phyloP scores from a whole-genome alignment of 116 monocot species.

The Phalaenopsis hybrid region DNA sequence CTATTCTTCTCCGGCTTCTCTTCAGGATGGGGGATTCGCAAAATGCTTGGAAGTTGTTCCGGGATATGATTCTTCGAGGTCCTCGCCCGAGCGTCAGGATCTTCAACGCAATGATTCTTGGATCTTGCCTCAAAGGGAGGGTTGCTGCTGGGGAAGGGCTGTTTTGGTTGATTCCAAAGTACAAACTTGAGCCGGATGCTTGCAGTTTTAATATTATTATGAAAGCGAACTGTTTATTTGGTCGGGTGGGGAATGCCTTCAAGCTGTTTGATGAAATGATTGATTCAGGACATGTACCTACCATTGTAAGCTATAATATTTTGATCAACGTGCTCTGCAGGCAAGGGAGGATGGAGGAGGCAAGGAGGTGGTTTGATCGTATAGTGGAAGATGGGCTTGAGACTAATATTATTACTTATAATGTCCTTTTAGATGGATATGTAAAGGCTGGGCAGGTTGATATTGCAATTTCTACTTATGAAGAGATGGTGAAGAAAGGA shows the following conservation, averaged over 20 bases:
- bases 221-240: slow-evolving; percentile 49
- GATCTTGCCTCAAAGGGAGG: slow-evolving; percentile 49
- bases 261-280: slow-evolving; percentile 47
- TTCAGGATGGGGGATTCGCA: slow-evolving; percentile 31
- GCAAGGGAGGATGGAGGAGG: slow-evolving; percentile 69
- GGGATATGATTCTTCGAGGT: slow-evolving; percentile 46
- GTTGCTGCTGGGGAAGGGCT: slow-evolving; percentile 33
- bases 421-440: slow-evolving; percentile 76
- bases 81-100: slow-evolving; percentile 44
- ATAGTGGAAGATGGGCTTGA: slow-evolving; percentile 35
- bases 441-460: slow-evolving; percentile 67
- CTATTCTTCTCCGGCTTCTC: slow-evolving; percentile 43
- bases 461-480: slow-evolving; percentile 33
- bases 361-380: slow-evolving; percentile 47
- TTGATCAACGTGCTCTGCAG: slow-evolving; percentile 45
- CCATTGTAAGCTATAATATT: slow-evolving; percentile 61
- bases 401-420: slow-evolving; percentile 55
- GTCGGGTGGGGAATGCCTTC: slow-evolving; percentile 33
- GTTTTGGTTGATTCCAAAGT: slow-evolving; percentile 51
- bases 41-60: slow-evolving; percentile 63
- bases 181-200: slow-evolving; percentile 31
- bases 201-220: slow-evolving; percentile 83
- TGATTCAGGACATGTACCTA: slow-evolving; percentile 28
- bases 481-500: slow-evolving; percentile 58
- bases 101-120: slow-evolving; percentile 76